Evolutionary conservation across 2,329 filamentous ascomycete species (phyloP), one percentile per base, ranked within the genome.

Genomic region (Colletotrichum sansevieriae): DNA sequence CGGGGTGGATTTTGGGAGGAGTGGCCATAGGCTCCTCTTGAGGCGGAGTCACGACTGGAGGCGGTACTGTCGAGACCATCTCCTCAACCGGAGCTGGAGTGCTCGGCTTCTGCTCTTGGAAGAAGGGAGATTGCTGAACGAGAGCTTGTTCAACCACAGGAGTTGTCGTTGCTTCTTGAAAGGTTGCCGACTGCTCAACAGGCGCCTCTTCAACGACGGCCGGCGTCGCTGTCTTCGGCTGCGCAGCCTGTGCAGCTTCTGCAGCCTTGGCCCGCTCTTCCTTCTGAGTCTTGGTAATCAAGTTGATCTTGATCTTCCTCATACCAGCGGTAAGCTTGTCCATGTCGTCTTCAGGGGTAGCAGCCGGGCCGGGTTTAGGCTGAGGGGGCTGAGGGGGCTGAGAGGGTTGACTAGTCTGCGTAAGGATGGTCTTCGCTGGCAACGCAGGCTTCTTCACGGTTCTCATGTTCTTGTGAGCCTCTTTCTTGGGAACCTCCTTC

Each of bases 241-340:
- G 46, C 35, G 2, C 58, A 8, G 59, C 37, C 46, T 65, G 60
- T 3, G 52, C 51, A 68, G 59, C 66, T 52, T 73, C 46, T 20
- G 62, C 57, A n/a, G 76, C 73, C 62, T 75, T 75, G 60, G 84
- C 83, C 29, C 81, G 83, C 2, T 85, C 87, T 57, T 88, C 87
- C 72, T 83, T 85, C 73, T 89, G 85, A 44, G 87, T 82, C 68
- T 88, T 83, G 2, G 87, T 89, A 44, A 90, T 81, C 25, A 90
- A 76, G 60, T 86, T 90, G 73, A 91, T 88, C 74, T 86, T 89
- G 66, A 91, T 87, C 75, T 86, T 89, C 75, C 87, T 89, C 84
- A 90, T 86, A 1, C 86, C 85, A 41, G 80, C 82, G 0, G 87
- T 86, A 69, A 91, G 81, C 57, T 79, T 83, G 61, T 90, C 86